phyloP scores from a whole-genome alignment of 352 stramenopile genomes.

The Phytophthora palmivora region DNA sequence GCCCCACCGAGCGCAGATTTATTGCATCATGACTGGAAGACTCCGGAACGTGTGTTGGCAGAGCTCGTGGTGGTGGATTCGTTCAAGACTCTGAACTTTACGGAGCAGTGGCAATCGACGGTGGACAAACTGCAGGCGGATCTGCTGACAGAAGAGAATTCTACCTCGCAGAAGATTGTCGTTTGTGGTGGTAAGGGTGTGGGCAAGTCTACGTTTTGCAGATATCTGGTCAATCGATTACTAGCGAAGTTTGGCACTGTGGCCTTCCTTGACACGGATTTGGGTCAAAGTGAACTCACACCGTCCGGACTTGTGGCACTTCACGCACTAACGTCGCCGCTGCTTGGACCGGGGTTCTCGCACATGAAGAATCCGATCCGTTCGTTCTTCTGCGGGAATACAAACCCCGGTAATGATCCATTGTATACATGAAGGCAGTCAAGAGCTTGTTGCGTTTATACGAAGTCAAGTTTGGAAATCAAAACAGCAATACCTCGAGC shows the following conservation, averaged over 20 bases:
- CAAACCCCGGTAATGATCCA: slow-evolving; percentile 79
- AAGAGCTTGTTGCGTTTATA: slow-evolving; percentile 76
- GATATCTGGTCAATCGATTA: slow-evolving; percentile 94
- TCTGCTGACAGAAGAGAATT: slow-evolving; percentile 26
- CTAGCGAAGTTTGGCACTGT: slow-evolving; percentile 78
- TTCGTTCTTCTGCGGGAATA: slow-evolving; percentile 78
- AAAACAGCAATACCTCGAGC: slow-evolving; percentile 10
- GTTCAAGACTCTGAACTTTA: slow-evolving; percentile 72
- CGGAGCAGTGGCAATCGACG: slow-evolving; percentile 57
- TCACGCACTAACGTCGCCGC: slow-evolving; percentile 84
- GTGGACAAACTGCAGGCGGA: slow-evolving; percentile 54
- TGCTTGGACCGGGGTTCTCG: slow-evolving; percentile 93
- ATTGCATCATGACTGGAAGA: slow-evolving; percentile 61
- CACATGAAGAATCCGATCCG: slow-evolving; percentile 87
- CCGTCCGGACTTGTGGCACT: slow-evolving; percentile 94
- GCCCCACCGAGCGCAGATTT: slow-evolving; percentile 17
- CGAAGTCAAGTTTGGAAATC: slow-evolving; percentile 56
- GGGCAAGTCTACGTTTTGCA: slow-evolving; percentile 96
- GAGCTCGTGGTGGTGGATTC: slow-evolving; percentile 68
- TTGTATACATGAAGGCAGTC: slow-evolving; percentile 80
- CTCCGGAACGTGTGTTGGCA: slow-evolving; percentile 49
- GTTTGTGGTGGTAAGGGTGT: slow-evolving; percentile 96
- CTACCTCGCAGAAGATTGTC: slow-evolving; percentile 67
- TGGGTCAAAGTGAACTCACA: slow-evolving; percentile 95
- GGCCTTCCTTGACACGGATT: slow-evolving; percentile 95